Evolutionary conservation across 352 stramenopile species (phyloP), one percentile per base, ranked within the genome.

Genomic region (Phytophthora cryptogea): DNA sequence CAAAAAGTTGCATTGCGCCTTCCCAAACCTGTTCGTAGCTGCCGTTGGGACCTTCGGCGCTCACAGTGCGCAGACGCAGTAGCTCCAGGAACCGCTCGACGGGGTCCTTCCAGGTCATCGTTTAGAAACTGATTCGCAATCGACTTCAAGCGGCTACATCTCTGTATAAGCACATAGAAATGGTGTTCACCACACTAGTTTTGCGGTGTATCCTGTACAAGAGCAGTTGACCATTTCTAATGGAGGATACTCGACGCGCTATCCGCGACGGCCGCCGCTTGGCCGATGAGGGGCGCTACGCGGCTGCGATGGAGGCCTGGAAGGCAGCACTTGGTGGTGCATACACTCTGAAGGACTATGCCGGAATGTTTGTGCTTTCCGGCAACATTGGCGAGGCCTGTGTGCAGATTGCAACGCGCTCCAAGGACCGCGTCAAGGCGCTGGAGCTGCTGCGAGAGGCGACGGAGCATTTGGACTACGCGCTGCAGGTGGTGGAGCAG

Each of bases 51-150:
- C 84, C 88, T 23, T 92, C 80, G 8, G 66, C 59, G 68, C 84
- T 95, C 30, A 96, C 74, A 1, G 88, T 96, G 46, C 75, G 83
- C 51, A 96, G 73, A 31, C 83, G 66, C 59, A 96, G 60, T 11
- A 96, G 62, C 52, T 96, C 86, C 41, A 94, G 53, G 60, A 96
- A 94, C 44, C 85, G 64, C 58, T 75, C 68, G 9, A 90, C 68
- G 5, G 68, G 68, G 45, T 70, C 63, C 39, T 69, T 74, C 43
- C 66, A 62, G 9, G 11, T 17, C 54, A 61, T 70, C 17, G 0
- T 62, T 16, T 8, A 6, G 7, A 26, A 39, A 16, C 13, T 44
- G n/a, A 47, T 47, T 10, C 33, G 33, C 33, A 52, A 27, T 49
- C 20, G 20, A 55, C 45, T 63, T 56, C 8, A 50, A 50, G n/a